Evolutionary conservation across 345 rosid genomes (phyloP).

Genomic region (Balakata baccata): DNA sequence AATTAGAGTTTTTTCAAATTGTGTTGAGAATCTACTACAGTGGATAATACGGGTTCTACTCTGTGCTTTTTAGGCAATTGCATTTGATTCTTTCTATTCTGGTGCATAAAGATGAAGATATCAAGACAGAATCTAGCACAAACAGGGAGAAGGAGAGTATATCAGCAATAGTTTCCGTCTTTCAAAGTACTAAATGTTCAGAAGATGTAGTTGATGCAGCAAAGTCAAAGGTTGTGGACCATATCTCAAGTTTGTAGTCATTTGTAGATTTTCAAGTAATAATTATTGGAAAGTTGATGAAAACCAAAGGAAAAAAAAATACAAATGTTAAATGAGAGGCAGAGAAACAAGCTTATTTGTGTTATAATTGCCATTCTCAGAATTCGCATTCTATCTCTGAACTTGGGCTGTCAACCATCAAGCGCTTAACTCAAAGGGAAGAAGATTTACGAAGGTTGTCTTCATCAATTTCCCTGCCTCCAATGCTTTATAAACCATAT

Average conservation of each 20-base stretch:
- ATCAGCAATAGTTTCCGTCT: conserved; percentile 47
- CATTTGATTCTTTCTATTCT: conserved; percentile 61
- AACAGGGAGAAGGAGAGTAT: conserved; percentile 58
- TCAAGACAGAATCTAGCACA: conserved; percentile 55
- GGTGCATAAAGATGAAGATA: conserved; percentile 77
- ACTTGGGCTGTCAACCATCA: conserved; percentile 70
- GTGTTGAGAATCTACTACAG: not conserved
- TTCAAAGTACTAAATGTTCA: conserved; percentile 59
- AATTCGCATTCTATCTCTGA: conserved; percentile 86
- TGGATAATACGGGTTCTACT: not conserved
- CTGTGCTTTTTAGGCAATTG: conserved; percentile 58
- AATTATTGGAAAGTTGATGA: not conserved
- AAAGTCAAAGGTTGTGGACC: conserved; percentile 67
- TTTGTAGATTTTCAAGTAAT: not conserved
- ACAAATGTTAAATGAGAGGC: not conserved
- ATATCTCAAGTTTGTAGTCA: conserved; percentile 9
- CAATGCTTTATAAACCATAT: conserved; percentile 53
- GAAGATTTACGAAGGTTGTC: conserved; percentile 37
- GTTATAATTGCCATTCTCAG: conserved; percentile 45
- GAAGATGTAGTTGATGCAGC: conserved; percentile 69
- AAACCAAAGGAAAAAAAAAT: not conserved
- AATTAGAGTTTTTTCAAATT: not conserved
- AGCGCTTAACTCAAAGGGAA: conserved; percentile 52
- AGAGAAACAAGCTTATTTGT: conserved; percentile 14
- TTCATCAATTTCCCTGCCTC: conserved; percentile 55